These are phyloP conservation scores for Arthrobotrys megalospora DNA, from an alignment of 2,329 filamentous ascomycete species.

Conservation along the genomic window DNA sequence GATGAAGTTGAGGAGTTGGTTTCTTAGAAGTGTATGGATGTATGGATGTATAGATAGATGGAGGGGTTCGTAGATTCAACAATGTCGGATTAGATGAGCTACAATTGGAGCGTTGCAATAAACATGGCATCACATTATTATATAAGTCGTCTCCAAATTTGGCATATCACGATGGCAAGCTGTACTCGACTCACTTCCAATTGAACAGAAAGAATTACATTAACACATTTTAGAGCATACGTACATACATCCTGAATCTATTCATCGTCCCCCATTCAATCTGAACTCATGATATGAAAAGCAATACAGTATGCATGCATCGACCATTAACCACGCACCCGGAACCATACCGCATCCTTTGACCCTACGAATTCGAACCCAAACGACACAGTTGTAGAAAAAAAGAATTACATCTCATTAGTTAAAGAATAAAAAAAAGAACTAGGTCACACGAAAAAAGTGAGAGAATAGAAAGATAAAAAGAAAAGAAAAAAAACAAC, in stretches of 20 bases:
- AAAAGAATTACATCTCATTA: constrained; percentile 57
- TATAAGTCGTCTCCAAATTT: no score
- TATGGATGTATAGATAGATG: not conserved
- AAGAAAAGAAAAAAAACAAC: constrained; percentile 17
- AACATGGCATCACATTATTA: not conserved
- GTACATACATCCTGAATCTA: constrained; percentile 12
- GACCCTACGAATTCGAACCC: constrained; percentile 16
- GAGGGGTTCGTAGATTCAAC: not conserved
- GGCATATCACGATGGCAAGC: not conserved
- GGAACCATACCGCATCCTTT: not conserved
- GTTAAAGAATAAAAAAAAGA: constrained; percentile 19
- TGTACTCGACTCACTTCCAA: not conserved
- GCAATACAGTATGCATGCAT: not conserved
- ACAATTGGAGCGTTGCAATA: not conserved
- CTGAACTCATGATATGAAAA: constrained; percentile 7
- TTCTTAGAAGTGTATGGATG: not conserved
- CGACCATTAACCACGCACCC: constrained; percentile 3
- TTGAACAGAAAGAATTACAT: constrained; percentile 18
- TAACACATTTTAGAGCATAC: constrained; percentile 3
- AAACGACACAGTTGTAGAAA: constrained; percentile 5
- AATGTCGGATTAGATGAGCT: not conserved
- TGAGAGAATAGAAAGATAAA: not conserved
- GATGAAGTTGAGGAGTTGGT: constrained; percentile 70
- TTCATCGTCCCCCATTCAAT: constrained; percentile 16
- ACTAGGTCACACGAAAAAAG: constrained; percentile 35